Conservation (phyloP, 257 asterid genomes). For the Misopates orontium region DNA sequence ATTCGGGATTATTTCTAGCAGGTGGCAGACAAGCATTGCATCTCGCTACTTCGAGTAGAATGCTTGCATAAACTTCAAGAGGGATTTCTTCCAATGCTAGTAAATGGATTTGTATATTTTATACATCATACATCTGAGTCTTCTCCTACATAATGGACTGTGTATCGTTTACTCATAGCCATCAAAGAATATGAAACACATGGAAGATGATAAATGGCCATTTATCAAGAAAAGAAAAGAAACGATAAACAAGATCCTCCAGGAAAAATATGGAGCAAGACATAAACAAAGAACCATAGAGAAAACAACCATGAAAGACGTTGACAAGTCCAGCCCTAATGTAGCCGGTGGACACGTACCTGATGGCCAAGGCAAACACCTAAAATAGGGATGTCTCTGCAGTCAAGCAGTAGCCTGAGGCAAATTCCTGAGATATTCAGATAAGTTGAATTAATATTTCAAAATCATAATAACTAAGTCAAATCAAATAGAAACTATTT, state of each 20-base stretch:
- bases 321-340: neutral
- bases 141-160: no score
- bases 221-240: slow-evolving; percentile 2
- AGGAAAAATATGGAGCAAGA: neutral
- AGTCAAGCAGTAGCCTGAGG: slow-evolving; percentile 79
- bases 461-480: slow-evolving; percentile 17
- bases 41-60: no score
- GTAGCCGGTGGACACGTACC: slow-evolving; percentile 40
- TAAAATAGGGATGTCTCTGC: slow-evolving; percentile 88
- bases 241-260: neutral
- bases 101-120: no score
- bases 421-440: slow-evolving; percentile 72
- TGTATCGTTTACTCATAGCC: no score
- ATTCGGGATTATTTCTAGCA: no score
- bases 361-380: slow-evolving; percentile 99
- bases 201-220: neutral
- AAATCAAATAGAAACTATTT: slow-evolving; percentile 9
- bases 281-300: slow-evolving; percentile 7
- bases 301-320: slow-evolving; percentile 6
- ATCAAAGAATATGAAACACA: neutral
- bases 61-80: no score
- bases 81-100: no score
- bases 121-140: no score
- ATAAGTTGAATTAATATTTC: slow-evolving; percentile 13
- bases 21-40: no score